Percentiles rank a stretch among this genome's conserved stretches.
These are phyloP conservation scores for Piloderma croceum DNA, from an alignment of 768 basidiomycete genomes.

Conservation along the genomic window DNA sequence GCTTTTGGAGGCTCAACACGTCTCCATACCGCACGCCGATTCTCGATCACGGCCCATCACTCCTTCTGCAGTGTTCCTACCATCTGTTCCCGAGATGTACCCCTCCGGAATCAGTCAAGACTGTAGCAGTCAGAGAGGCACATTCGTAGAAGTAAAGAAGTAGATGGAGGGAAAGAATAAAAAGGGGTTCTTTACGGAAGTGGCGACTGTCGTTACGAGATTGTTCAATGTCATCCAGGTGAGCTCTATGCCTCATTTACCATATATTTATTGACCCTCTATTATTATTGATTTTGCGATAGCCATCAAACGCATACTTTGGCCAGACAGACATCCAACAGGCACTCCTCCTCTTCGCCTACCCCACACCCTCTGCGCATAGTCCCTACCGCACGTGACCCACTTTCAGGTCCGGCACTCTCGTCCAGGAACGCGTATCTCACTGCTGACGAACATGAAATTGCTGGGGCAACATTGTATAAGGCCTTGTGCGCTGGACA, in stretches of 20 bases:
- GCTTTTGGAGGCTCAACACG: slow-evolving; percentile 40
- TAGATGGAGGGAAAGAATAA: slow-evolving; percentile 90
- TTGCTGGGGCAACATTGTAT: slow-evolving; percentile 62
- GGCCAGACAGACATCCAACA: slow-evolving; percentile 99
- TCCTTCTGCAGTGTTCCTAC: slow-evolving; percentile 73
- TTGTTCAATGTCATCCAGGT: slow-evolving; percentile 91
- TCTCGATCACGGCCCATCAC: slow-evolving; percentile 28
- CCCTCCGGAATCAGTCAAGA: slow-evolving; percentile 86
- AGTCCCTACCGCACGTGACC: slow-evolving; percentile 75
- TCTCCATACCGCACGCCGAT: slow-evolving; percentile 17
- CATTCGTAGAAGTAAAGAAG: slow-evolving; percentile 90
- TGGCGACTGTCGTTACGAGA: slow-evolving; percentile 92
- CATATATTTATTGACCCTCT: background rate
- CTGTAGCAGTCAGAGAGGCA: slow-evolving; percentile 68
- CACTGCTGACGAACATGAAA: slow-evolving; percentile 49
- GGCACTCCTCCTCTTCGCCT: slow-evolving; percentile 73
- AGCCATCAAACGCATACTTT: slow-evolving; percentile 93
- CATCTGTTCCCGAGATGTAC: slow-evolving; percentile 80
- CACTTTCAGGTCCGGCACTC: slow-evolving; percentile 65
- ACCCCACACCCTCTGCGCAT: slow-evolving; percentile 82
- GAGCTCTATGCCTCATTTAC: slow-evolving; percentile 21
- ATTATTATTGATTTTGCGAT: slow-evolving; percentile 9
- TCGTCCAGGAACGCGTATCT: slow-evolving; percentile 91
- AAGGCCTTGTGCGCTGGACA: slow-evolving; percentile 60
- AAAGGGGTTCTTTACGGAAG: slow-evolving; percentile 91